These are phyloP conservation scores for Physcia stellaris DNA, from an alignment of 495 filamentous ascomycete species.

Conservation along the genomic window DNA sequence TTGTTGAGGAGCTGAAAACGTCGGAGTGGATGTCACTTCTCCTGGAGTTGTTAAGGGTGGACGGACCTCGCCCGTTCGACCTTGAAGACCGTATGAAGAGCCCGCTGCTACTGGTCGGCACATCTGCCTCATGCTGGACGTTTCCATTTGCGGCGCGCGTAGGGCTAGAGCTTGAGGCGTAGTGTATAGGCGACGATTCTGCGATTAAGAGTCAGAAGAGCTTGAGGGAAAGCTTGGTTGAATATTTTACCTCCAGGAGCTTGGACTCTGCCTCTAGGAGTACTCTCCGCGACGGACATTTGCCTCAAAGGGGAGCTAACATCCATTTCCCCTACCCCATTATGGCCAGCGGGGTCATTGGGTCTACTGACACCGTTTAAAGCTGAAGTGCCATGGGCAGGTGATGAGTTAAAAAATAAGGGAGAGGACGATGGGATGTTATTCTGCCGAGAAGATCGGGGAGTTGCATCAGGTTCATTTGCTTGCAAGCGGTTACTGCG, in stretches of 20 bases:
- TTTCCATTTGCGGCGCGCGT: slow-evolving; percentile 31
- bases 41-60: slow-evolving; percentile 34
- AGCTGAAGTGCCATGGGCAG: slow-evolving; percentile 42
- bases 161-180: slow-evolving; percentile 76
- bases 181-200: slow-evolving; percentile 88
- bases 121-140: slow-evolving; percentile 45
- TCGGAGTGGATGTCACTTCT: slow-evolving; percentile 79
- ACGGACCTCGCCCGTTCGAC: slow-evolving; percentile 33
- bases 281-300: slow-evolving; percentile 50
- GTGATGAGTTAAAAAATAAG: slow-evolving; percentile 70
- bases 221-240: background rate
- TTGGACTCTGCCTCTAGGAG: slow-evolving; percentile 43
- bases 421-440: slow-evolving; percentile 59
- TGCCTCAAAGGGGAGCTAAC: slow-evolving; percentile 57
- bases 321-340: slow-evolving; percentile 35
- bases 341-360: slow-evolving; percentile 44
- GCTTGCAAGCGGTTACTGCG: too few relatives aligned
- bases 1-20: slow-evolving; percentile 48
- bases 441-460: slow-evolving; percentile 32
- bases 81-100: slow-evolving; percentile 65
- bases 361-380: too few relatives aligned
- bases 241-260: slow-evolving; percentile 7
- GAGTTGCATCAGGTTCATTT: slow-evolving; percentile 16
- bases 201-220: slow-evolving; percentile 10
- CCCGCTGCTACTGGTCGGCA: slow-evolving; percentile 67